Evolutionary conservation across 2,329 filamentous ascomycete species (phyloP).

Genomic region (Exophiala alcalophila): DNA sequence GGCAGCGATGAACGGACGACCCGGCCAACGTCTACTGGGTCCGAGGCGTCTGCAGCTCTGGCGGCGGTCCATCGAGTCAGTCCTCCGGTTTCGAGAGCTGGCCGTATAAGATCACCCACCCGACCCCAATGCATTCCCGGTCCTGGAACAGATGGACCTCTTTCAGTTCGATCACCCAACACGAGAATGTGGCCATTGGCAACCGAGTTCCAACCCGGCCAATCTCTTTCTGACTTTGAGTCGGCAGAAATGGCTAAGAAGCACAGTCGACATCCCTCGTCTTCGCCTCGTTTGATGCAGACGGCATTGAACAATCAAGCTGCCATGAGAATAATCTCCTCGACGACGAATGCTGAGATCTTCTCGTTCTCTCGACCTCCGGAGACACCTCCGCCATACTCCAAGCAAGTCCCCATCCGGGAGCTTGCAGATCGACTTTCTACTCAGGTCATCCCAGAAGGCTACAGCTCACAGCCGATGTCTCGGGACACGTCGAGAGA

Average conservation of each 20-base stretch:
- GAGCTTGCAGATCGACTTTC: conserved; percentile 11
- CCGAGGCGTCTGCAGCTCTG: conserved; percentile 41
- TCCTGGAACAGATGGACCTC: conserved; percentile 31
- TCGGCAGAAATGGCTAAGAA: conserved; percentile 1
- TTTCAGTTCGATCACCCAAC: conserved; percentile 34
- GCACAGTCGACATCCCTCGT: conserved; percentile 20
- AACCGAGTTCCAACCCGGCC: conserved; percentile 20
- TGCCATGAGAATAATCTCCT: conserved; percentile 5
- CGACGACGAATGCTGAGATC: conserved; percentile 21
- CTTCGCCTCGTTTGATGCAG: conserved; percentile 24
- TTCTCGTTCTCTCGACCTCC: conserved; percentile 15
- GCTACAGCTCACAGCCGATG: conserved; percentile 35
- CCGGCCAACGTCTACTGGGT: conserved; percentile 31
- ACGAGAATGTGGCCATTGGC: conserved; percentile 25
- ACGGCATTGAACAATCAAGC: conserved; percentile 23
- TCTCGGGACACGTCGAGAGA: conserved; percentile 32
- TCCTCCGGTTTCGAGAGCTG: conserved; percentile 32
- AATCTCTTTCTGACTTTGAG: neutral
- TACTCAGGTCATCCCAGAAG: conserved; percentile 19
- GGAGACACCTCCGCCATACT: neutral
- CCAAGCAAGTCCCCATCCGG: conserved; percentile 4
- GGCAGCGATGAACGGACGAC: conserved; percentile 17
- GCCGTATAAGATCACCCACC: conserved; percentile 27
- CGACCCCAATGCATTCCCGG: conserved; percentile 13
- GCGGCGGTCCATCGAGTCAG: conserved; percentile 40